phyloP scores from a whole-genome alignment of 768 basidiomycete species.

The Termitomyces bulborhizus region DNA sequence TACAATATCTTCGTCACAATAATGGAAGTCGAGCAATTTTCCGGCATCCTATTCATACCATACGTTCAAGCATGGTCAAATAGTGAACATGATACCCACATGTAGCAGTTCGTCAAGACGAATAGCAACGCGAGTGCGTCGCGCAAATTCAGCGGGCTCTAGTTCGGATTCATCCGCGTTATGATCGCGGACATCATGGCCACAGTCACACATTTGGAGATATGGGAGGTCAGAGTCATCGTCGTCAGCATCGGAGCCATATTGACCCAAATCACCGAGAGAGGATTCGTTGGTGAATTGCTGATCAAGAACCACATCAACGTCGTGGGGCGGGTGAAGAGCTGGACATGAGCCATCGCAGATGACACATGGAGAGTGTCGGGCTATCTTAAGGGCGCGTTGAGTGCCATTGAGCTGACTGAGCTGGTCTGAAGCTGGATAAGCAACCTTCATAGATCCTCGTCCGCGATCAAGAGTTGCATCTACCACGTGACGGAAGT shows the following conservation, averaged over 20 bases:
- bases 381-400: slow-evolving; percentile 71
- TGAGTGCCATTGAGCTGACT: slow-evolving; percentile 42
- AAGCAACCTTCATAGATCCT: slow-evolving; percentile 52
- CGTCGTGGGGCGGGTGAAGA: slow-evolving; percentile 55
- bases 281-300: slow-evolving; percentile 38
- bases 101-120: slow-evolving; percentile 78
- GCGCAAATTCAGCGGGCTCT: slow-evolving; percentile 58
- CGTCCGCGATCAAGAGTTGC: neutral
- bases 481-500: slow-evolving; percentile 3
- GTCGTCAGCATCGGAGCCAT: slow-evolving; percentile 71
- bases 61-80: neutral
- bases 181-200: slow-evolving; percentile 59
- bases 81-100: slow-evolving; percentile 36
- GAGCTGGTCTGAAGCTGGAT: slow-evolving; percentile 55
- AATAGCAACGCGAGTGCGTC: slow-evolving; percentile 69
- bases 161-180: slow-evolving; percentile 56
- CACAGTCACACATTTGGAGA: slow-evolving; percentile 60
- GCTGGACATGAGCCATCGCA: slow-evolving; percentile 64
- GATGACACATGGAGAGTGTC: slow-evolving; percentile 65
- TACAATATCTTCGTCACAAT: slow-evolving; percentile 62
- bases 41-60: slow-evolving; percentile 52
- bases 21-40: slow-evolving; percentile 74
- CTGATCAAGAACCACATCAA: slow-evolving; percentile 56
- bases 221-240: slow-evolving; percentile 49
- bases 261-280: slow-evolving; percentile 51